Evolutionary conservation across 305 asterid species (phyloP).

Genomic region (Fraxinus velutina): DNA sequence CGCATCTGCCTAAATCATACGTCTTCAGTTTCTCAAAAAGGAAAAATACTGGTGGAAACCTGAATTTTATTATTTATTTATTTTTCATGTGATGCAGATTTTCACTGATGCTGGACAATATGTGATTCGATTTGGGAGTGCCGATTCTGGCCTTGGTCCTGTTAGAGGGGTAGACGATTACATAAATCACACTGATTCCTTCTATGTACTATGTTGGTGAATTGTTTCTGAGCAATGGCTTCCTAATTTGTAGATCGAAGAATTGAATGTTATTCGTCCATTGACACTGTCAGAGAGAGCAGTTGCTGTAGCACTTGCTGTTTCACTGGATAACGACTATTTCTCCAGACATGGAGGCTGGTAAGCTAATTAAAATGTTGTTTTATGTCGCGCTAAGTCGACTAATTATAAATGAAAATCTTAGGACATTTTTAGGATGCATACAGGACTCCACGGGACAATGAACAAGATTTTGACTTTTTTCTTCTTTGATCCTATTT

Average conservation of each 20-base stretch:
- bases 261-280: constrained; percentile 61
- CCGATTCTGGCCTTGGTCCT: constrained; percentile 51
- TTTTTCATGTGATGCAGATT: constrained; percentile 41
- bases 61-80: neutral
- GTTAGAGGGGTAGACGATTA: constrained; percentile 54
- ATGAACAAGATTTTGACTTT: neutral
- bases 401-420: neutral
- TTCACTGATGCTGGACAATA: constrained; percentile 98
- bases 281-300: constrained; percentile 85
- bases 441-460: neutral
- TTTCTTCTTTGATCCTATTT: neutral
- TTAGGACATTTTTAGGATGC: neutral
- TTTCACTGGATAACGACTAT: constrained; percentile 88
- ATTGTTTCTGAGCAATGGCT: constrained; percentile 26
- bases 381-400: neutral
- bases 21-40: neutral
- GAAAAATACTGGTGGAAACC: constrained; percentile 6
- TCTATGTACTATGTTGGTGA: neutral
- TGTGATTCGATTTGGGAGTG: constrained; percentile 78
- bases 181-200: neutral
- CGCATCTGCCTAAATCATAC: neutral
- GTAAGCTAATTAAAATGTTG: constrained; percentile 40
- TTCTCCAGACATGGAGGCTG: constrained; percentile 93
- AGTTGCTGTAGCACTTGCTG: constrained; percentile 84
- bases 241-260: constrained; percentile 53